Evolutionary conservation across 2,329 filamentous ascomycete genomes (phyloP).

Genomic region (Talaromyces albobiverticillius): DNA sequence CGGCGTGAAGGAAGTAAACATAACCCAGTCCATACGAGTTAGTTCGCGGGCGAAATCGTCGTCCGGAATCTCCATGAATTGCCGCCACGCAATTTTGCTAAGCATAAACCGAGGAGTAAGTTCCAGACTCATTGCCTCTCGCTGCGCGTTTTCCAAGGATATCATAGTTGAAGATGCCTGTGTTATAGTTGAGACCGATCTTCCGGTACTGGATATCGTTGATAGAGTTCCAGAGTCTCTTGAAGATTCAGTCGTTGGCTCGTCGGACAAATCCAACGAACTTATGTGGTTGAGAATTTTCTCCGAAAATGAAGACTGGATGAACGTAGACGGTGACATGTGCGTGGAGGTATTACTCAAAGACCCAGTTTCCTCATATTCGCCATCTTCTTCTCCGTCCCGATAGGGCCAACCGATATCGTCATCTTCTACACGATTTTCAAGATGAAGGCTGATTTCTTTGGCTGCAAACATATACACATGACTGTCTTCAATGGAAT

Average conservation of each 20-base stretch:
- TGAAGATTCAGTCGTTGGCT: conserved; percentile 34
- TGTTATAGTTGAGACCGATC: conserved; percentile 37
- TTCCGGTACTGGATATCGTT: conserved; percentile 36
- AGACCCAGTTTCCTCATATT: conserved; percentile 35
- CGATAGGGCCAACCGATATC: conserved; percentile 89
- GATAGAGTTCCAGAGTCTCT: conserved; percentile 39
- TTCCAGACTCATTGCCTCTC: conserved; percentile 69
- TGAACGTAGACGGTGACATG: conserved; percentile 36
- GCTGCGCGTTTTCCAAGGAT: conserved; percentile 69
- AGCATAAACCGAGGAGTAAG: conserved; percentile 67
- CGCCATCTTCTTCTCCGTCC: conserved; percentile 58
- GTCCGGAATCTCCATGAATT: conserved; percentile 81
- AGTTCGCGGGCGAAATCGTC: conserved; percentile 87
- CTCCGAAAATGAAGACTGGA: conserved; percentile 27
- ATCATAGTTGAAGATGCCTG: conserved; percentile 41
- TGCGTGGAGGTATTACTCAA: conserved; percentile 40
- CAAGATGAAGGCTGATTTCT: conserved; percentile 78
- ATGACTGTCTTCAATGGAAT: conserved; percentile 68
- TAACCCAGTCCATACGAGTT: conserved; percentile 95
- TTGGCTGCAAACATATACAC: conserved; percentile 82
- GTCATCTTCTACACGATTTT: conserved; percentile 77
- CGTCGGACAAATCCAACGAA: conserved; percentile 38
- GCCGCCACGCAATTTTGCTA: conserved; percentile 83
- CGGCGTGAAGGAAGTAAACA: conserved; percentile 92
- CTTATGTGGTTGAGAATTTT: conserved; percentile 38